phyloP scores from a whole-genome alignment of 805 yeast species.

The Ogataea pini region DNA sequence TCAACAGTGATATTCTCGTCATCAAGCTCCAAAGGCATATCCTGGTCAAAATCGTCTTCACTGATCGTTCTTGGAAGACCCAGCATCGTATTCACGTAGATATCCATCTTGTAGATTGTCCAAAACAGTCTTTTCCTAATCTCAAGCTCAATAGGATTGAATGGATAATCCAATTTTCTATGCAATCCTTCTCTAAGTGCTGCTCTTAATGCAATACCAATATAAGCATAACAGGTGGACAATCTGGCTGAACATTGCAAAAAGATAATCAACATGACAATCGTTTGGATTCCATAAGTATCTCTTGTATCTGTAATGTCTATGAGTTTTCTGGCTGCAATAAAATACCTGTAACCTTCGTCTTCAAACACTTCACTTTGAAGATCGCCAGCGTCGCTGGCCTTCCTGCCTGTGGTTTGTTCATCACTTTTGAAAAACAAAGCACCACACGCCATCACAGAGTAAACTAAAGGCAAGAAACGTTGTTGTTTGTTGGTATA shows the following conservation, averaged over 20 bases:
- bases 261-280: slow-evolving; percentile 82
- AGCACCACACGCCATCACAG: slow-evolving; percentile 89
- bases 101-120: slow-evolving; percentile 89
- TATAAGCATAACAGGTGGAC: slow-evolving; percentile 84
- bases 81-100: slow-evolving; percentile 81
- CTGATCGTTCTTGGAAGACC: slow-evolving; percentile 80
- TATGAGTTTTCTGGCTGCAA: slow-evolving; percentile 75
- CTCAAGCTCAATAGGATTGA: slow-evolving; percentile 79
- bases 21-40: slow-evolving; percentile 78
- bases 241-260: slow-evolving; percentile 86
- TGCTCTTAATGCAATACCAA: slow-evolving; percentile 82
- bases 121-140: slow-evolving; percentile 83
- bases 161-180: slow-evolving; percentile 61
- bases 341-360: slow-evolving; percentile 78
- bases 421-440: slow-evolving; percentile 60
- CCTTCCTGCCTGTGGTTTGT: slow-evolving; percentile 30
- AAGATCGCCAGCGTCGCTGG: slow-evolving; percentile 30
- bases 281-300: slow-evolving; percentile 77
- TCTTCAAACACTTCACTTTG: slow-evolving; percentile 51
- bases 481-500: slow-evolving; percentile 73
- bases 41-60: slow-evolving; percentile 84
- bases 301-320: slow-evolving; percentile 86
- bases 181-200: slow-evolving; percentile 84
- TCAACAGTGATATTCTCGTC: slow-evolving; percentile 79
- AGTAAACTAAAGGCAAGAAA: slow-evolving; percentile 77